Percentiles rank a stretch among this genome's conserved stretches.
Conservation (phyloP, 306 rosid species). For the Mucuna pruriens region DNA sequence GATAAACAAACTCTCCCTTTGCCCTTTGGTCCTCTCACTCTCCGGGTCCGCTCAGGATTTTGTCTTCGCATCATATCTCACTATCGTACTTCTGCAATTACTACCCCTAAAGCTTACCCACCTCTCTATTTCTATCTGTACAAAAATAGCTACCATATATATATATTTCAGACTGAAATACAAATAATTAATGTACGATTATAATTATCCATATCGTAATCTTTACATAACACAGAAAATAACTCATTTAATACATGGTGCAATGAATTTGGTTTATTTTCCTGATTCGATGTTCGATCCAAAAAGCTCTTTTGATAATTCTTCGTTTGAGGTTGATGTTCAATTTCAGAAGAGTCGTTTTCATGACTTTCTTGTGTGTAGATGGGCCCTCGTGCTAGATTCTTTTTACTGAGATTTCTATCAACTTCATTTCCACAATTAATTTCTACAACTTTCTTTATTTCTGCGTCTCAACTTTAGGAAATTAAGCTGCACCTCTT, state of each 20-base stretch:
- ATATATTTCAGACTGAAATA: too few species aligned
- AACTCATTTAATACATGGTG: not conserved
- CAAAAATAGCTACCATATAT: too few species aligned
- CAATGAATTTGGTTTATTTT: slow-evolving; percentile 23
- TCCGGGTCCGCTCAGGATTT: not conserved
- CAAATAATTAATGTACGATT: too few species aligned
- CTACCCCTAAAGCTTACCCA: not conserved
- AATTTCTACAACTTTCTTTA: not conserved
- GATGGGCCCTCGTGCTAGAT: slow-evolving; percentile 25
- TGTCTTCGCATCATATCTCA: not conserved
- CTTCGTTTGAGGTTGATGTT: slow-evolving; percentile 4
- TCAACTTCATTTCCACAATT: not conserved
- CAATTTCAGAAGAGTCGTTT: slow-evolving; percentile 14
- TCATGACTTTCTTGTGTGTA: slow-evolving; percentile 16
- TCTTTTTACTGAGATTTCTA: not conserved
- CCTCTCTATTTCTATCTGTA: too few species aligned
- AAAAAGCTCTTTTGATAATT: not conserved
- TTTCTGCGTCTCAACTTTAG: not conserved
- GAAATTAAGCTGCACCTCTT: not conserved
- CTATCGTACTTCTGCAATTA: not conserved
- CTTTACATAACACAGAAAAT: not conserved
- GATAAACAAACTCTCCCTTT: not conserved
- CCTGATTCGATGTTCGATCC: not conserved
- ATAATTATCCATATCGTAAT: too few species aligned
- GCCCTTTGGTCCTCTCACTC: not conserved